Conservation (phyloP, 2,329 filamentous ascomycete species). For the Calonectria honghensis region DNA sequence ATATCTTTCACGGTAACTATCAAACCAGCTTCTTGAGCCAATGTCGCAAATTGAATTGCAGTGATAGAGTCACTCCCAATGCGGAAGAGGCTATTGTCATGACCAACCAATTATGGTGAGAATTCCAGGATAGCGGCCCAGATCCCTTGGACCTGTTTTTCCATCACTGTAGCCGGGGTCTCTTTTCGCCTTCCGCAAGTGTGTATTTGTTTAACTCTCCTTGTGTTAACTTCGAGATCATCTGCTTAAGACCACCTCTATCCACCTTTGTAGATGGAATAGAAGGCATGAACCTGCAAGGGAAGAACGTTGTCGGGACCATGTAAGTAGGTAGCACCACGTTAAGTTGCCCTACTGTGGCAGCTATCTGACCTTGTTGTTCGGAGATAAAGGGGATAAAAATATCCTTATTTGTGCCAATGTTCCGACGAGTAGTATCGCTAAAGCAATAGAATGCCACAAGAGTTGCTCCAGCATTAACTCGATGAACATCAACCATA, state of each 20-base stretch:
- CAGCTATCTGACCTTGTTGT: neutral
- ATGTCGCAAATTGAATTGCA: neutral
- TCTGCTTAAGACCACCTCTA: neutral
- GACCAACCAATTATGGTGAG: neutral
- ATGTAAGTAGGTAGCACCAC: neutral
- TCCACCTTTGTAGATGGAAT: neutral
- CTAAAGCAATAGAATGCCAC: neutral
- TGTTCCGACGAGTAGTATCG: neutral
- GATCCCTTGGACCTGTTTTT: neutral
- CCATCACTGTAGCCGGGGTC: neutral
- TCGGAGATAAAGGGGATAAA: neutral
- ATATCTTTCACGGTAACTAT: neutral
- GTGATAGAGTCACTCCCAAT: neutral
- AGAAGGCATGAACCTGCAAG: neutral
- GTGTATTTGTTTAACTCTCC: neutral
- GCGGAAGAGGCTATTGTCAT: neutral
- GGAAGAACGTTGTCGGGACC: neutral
- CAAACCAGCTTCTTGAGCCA: neutral
- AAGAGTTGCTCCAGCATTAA: neutral
- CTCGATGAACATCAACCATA: neutral
- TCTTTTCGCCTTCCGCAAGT: neutral
- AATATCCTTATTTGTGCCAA: neutral
- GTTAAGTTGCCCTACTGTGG: neutral
- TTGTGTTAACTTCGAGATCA: neutral
- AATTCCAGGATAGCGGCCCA: neutral